These are phyloP conservation scores for Herpetomonas tarakana DNA, from an alignment of 208 protist genomes.

Conservation along the genomic window DNA sequence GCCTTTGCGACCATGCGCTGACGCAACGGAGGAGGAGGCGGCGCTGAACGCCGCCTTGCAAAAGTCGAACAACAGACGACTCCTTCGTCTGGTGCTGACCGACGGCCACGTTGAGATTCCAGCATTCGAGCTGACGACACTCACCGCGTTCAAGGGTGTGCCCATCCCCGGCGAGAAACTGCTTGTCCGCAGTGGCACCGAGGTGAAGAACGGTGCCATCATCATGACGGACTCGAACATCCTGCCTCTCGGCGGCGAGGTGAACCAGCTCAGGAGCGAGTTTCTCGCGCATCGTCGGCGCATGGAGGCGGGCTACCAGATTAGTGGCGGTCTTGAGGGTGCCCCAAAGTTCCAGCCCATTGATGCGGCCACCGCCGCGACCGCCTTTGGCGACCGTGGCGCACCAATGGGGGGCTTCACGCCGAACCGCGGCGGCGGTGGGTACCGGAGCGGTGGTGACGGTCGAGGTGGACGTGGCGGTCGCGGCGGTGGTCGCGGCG, in stretches of 20 bases:
- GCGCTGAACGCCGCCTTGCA: constrained; percentile 41
- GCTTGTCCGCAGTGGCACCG: constrained; percentile 48
- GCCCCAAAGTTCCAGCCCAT: constrained; percentile 75
- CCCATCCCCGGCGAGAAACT: constrained; percentile 78
- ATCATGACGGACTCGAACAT: constrained; percentile 66
- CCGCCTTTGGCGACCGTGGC: neutral
- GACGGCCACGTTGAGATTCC: constrained; percentile 71
- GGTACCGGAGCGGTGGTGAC: neutral
- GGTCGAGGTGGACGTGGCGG: constrained; percentile 11
- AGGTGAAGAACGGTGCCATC: constrained; percentile 72
- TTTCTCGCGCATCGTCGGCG: constrained; percentile 49
- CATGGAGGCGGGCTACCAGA: constrained; percentile 42
- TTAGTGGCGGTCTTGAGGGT: constrained; percentile 49
- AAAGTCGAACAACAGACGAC: constrained; percentile 39
- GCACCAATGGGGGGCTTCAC: neutral
- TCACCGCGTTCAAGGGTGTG: constrained; percentile 50
- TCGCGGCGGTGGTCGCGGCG: constrained; percentile 2
- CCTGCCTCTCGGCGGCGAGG: constrained; percentile 59
- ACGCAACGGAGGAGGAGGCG: constrained; percentile 50
- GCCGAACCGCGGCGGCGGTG: too few relatives aligned
- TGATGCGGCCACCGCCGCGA: constrained; percentile 6
- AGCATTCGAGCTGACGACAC: constrained; percentile 68
- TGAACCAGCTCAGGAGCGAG: constrained; percentile 67
- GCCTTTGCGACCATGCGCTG: constrained; percentile 67
- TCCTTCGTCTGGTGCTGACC: constrained; percentile 67